Percentiles rank a stretch among this genome's conserved stretches.
phyloP scores from a whole-genome alignment of 805 yeast species.

The Saturnispora mendoncae region DNA sequence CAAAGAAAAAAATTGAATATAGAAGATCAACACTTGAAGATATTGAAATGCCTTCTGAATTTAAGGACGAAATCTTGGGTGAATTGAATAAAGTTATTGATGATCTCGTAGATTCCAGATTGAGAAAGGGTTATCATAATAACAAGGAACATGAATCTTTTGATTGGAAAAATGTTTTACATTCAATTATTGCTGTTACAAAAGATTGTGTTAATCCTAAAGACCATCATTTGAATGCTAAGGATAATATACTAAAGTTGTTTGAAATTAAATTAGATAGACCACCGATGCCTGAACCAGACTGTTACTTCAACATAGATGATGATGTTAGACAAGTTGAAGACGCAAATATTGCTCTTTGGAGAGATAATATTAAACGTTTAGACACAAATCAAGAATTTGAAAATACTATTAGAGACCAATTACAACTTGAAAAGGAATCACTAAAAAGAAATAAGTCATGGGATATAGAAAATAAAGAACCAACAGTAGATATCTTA shows the following conservation, averaged over 20 bases:
- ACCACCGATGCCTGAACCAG: slow-evolving; percentile 5
- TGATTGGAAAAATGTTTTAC: slow-evolving; percentile 3
- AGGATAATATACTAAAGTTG: background rate
- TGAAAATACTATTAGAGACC: background rate
- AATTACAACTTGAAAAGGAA: background rate
- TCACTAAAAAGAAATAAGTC: too few species aligned
- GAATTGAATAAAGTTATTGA: slow-evolving; percentile 3
- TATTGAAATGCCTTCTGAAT: background rate
- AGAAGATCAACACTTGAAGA: slow-evolving; percentile 6
- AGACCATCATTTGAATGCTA: background rate
- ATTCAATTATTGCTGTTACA: background rate
- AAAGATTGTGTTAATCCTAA: background rate
- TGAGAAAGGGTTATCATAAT: background rate
- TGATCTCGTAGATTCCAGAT: background rate
- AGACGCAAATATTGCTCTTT: slow-evolving; percentile 1
- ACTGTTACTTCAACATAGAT: slow-evolving; percentile 1
- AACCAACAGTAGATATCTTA: background rate
- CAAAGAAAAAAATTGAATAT: background rate
- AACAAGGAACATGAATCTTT: background rate
- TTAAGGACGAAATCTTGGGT: background rate
- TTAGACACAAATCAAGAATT: background rate
- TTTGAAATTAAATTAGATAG: background rate
- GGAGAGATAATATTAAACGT: slow-evolving; percentile 3
- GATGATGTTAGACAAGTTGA: background rate
- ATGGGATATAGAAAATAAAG: too few species aligned